phyloP scores from a whole-genome alignment of 108 stramenopile species.

The Cyclotella baltica region DNA sequence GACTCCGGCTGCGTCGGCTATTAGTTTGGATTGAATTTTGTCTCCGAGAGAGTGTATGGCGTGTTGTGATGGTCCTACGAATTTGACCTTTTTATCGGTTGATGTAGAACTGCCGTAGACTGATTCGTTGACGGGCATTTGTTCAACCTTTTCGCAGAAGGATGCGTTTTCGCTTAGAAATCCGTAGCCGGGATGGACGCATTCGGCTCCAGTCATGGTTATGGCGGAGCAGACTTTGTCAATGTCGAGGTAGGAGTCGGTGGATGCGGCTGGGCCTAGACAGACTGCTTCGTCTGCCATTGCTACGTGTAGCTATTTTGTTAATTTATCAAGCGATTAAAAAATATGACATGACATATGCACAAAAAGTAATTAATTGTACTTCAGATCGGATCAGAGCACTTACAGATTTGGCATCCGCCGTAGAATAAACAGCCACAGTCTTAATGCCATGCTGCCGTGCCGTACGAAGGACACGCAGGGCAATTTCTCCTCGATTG shows the following conservation, averaged over 20 bases:
- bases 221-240: constrained; percentile 84
- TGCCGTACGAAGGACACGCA: constrained; percentile 92
- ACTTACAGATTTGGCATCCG: constrained; percentile 70
- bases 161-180: constrained; percentile 82
- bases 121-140: constrained; percentile 31
- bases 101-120: constrained; percentile 8
- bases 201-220: constrained; percentile 76
- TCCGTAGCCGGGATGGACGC: constrained; percentile 95
- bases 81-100: constrained; percentile 55
- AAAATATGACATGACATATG: too few relatives aligned
- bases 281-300: constrained; percentile 84
- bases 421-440: constrained; percentile 91
- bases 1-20: constrained; percentile 91
- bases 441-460: constrained; percentile 78
- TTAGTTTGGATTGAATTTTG: constrained; percentile 92
- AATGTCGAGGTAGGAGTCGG: constrained; percentile 79
- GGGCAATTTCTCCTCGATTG: constrained; percentile 96
- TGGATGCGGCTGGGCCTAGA: constrained; percentile 84
- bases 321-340: too few relatives aligned
- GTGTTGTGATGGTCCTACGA: constrained; percentile 88
- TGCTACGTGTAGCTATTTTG: constrained; percentile 55
- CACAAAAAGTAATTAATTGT: background rate
- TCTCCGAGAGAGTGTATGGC: constrained; percentile 95
- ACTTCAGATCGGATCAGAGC: too few relatives aligned
- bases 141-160: constrained; percentile 62